Base-by-base conservation (phyloP, 2,329 filamentous ascomycete genomes). In the Fusarium hostae region DNA sequence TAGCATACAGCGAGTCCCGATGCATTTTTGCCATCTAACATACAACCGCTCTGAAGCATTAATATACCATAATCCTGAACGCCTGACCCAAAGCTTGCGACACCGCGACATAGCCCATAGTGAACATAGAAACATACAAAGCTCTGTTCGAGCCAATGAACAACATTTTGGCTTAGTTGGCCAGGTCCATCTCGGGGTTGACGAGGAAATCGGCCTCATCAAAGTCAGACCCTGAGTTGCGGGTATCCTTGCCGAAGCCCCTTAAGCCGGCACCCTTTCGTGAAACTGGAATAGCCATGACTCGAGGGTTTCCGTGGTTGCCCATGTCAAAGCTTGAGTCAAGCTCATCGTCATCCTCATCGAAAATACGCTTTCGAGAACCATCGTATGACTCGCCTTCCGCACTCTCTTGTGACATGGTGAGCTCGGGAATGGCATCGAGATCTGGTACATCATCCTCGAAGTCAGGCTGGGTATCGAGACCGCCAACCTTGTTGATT, bases 401-500 rank as follows among this genome's bases (percentile, higher is more conserved):
- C 26, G 83, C 78, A n/a, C 85, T 87, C 56, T 87, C 86, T 76
- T 89, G 88, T 57, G 87, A 89, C 80, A 86, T 85, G 26, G 84
- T 86, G 55, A 89, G 80, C 34, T 83, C 82, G 3, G 86, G 86
- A 37, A 86, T 72, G 15, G 81, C 80, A 54, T 85, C 82, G 20
- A 81, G 69, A 9, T 76, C 77, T 5, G 80, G 80, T 8, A 81
- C 63, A 20, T 75, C 74, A 22, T 76, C 66, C 73, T 69, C 61
- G 22, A 77, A 81, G 26, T 83, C 79, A 18, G 88, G 84, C 78
- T 94, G 91, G 32, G 86, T 83, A 34, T 87, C 87, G 44, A 91
- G 82, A 0, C 92, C 92, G 41, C 92, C 93, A 61, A 93, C 86
- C 76, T 91, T 94, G 82, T 94, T 87, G 72, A 96, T 86, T 30